These are phyloP conservation scores for Sporothrix pseudoabietina DNA, from an alignment of 2,329 filamentous ascomycete species.

Conservation along the genomic window DNA sequence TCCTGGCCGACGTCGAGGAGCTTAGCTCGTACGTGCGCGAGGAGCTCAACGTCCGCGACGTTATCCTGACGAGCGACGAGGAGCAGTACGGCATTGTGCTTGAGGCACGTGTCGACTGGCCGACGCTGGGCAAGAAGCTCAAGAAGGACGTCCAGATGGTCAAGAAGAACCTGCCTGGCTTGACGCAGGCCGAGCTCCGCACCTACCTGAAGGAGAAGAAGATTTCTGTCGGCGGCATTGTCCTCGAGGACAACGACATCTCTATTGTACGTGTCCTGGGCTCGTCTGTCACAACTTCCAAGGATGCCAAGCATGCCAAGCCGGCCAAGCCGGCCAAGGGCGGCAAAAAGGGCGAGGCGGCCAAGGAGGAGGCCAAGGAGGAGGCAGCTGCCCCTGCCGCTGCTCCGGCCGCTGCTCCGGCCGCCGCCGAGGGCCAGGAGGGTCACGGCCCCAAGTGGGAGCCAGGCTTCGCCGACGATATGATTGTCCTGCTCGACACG, in stretches of 20 bases:
- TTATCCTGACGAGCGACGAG: conserved; percentile 84
- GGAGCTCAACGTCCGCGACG: conserved; percentile 85
- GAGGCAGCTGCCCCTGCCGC: neutral
- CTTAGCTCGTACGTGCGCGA: conserved; percentile 87
- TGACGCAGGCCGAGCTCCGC: conserved; percentile 81
- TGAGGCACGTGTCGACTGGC: conserved; percentile 88
- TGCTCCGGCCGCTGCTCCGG: neutral
- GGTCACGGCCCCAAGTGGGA: conserved; percentile 33
- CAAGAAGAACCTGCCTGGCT: conserved; percentile 80
- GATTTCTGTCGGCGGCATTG: conserved; percentile 83
- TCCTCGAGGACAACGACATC: conserved; percentile 78
- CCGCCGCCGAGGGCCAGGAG: neutral
- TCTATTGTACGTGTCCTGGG: conserved; percentile 78
- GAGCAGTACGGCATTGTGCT: conserved; percentile 91
- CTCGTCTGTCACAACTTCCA: conserved; percentile 57
- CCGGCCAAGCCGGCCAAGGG: conserved; percentile 44
- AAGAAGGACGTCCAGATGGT: conserved; percentile 93
- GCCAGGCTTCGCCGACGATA: conserved; percentile 53
- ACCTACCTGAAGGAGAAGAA: conserved; percentile 71
- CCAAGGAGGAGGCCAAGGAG: conserved; percentile 4
- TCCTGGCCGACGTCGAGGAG: conserved; percentile 82
- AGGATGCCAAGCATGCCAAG: conserved; percentile 60
- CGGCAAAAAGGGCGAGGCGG: conserved; percentile 42
- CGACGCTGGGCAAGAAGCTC: conserved; percentile 91
- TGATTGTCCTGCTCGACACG: conserved; percentile 82